phyloP scores from a whole-genome alignment of 2,329 filamentous ascomycete genomes.

The Alternaria sp. region DNA sequence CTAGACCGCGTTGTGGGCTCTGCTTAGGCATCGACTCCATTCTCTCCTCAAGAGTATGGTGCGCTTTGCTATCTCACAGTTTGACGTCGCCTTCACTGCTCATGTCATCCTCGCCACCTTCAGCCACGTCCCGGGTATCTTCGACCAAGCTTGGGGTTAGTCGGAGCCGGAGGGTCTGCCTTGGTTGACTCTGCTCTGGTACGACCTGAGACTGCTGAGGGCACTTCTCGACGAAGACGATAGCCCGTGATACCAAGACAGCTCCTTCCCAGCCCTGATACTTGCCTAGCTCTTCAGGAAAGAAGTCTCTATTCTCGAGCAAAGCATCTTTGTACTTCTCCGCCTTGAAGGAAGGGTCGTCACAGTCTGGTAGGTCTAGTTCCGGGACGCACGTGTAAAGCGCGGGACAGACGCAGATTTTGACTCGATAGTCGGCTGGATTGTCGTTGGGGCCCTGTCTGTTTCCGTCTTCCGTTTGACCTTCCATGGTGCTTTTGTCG shows the following conservation, averaged over 20 bases:
- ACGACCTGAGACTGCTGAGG: neutral
- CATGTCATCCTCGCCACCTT: neutral
- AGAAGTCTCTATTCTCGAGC: neutral
- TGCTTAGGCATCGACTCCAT: no score
- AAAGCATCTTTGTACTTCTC: neutral
- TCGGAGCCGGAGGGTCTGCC: neutral
- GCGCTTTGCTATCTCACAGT: neutral
- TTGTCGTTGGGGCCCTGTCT: neutral
- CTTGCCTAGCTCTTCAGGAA: neutral
- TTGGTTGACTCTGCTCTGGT: neutral
- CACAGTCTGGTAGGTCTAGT: neutral
- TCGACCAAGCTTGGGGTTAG: neutral
- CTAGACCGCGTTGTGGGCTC: no score
- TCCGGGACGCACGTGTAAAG: neutral
- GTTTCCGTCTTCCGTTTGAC: neutral
- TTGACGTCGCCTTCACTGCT: neutral
- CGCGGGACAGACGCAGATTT: neutral
- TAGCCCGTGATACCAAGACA: neutral
- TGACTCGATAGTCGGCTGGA: neutral
- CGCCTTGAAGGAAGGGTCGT: neutral
- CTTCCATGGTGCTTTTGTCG: neutral
- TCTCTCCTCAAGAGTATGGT: no score
- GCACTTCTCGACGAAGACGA: neutral
- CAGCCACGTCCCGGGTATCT: neutral
- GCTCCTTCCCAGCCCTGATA: neutral